Evolutionary conservation across 768 basidiomycete genomes (phyloP).

Genomic region (Russula ochroleuca): DNA sequence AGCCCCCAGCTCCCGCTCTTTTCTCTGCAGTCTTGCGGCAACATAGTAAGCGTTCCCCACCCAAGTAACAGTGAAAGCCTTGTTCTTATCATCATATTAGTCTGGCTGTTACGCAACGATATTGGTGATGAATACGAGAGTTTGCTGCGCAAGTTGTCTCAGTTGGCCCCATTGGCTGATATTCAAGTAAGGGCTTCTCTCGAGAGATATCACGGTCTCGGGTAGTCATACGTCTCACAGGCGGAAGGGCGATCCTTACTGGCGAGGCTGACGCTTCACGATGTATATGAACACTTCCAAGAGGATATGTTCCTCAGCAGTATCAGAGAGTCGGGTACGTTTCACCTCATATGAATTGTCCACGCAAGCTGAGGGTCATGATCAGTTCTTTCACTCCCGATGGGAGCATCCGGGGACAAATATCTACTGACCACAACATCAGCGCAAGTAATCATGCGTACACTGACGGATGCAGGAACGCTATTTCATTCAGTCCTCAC

Average conservation of each 20-base stretch:
- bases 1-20: constrained; percentile 53
- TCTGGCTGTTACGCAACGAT: constrained; percentile 63
- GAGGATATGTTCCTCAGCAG: constrained; percentile 89
- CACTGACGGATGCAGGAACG: constrained; percentile 64
- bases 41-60: constrained; percentile 50
- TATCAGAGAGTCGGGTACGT: constrained; percentile 83
- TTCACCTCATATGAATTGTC: not conserved
- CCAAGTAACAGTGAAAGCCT: not conserved
- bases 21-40: constrained; percentile 59
- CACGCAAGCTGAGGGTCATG: not conserved
- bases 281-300: constrained; percentile 72
- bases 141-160: constrained; percentile 54
- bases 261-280: constrained; percentile 73
- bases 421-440: constrained; percentile 40
- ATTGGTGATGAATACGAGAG: constrained; percentile 47
- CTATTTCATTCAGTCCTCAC: constrained; percentile 64
- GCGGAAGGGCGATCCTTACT: constrained; percentile 71
- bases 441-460: constrained; percentile 52
- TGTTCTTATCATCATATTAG: constrained; percentile 35
- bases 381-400: constrained; percentile 76
- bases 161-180: constrained; percentile 51
- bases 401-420: constrained; percentile 59
- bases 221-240: constrained; percentile 36
- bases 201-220: not conserved
- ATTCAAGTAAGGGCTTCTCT: constrained; percentile 45